phyloP scores from a whole-genome alignment of 2,329 filamentous ascomycete genomes.

The Venturia carpophila region DNA sequence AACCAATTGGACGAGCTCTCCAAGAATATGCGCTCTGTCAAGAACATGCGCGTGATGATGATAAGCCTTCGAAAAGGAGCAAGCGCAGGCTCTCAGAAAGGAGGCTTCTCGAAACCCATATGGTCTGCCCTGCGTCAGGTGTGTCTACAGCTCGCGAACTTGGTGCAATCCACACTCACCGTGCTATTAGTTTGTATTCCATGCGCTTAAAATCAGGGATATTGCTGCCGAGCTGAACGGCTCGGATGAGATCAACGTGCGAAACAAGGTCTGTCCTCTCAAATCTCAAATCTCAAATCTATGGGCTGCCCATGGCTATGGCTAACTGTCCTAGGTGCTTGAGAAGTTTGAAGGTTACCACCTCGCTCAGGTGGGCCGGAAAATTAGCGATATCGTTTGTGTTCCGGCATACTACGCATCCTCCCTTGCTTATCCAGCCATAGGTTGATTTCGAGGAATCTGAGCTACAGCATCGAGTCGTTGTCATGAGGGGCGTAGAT shows the following conservation, averaged over 20 bases:
- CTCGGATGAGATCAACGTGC: slow-evolving; percentile 45
- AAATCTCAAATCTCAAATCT: too few relatives aligned
- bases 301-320: slow-evolving; percentile 1
- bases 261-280: slow-evolving; percentile 42
- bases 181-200: slow-evolving; percentile 55
- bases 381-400: slow-evolving; percentile 57
- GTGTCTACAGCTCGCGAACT: slow-evolving; percentile 23
- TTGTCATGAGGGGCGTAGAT: slow-evolving; percentile 62
- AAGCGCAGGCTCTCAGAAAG: slow-evolving; percentile 45
- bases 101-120: slow-evolving; percentile 55
- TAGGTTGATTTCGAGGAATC: slow-evolving; percentile 74
- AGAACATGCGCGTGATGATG: slow-evolving; percentile 64
- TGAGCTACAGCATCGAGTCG: slow-evolving; percentile 59
- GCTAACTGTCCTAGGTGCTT: slow-evolving; percentile 41
- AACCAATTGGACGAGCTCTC: slow-evolving; percentile 48
- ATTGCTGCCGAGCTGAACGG: slow-evolving; percentile 50
- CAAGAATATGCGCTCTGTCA: slow-evolving; percentile 59
- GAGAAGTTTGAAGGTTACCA: slow-evolving; percentile 50
- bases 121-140: slow-evolving; percentile 63
- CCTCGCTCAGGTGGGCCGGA: slow-evolving; percentile 58
- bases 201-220: slow-evolving; percentile 62
- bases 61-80: slow-evolving; percentile 69
- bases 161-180: not conserved
- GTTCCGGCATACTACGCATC: not conserved
- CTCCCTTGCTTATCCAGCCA: slow-evolving; percentile 12